Conservation (phyloP, 2,329 filamentous ascomycete species). For the Cladophialophora bantiana region DNA sequence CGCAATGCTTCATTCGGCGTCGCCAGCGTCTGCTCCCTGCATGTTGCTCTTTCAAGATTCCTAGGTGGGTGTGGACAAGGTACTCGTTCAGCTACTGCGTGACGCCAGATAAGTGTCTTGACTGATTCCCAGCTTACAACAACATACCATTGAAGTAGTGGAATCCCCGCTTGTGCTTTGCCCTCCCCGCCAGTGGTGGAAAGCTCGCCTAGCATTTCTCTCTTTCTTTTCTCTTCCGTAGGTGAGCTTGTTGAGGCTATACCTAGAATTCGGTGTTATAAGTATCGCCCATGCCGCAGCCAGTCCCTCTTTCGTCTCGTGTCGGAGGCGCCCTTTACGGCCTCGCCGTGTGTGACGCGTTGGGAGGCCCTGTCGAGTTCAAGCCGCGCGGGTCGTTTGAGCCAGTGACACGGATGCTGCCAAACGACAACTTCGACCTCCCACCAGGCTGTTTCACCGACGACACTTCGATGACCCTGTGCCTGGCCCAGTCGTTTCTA, state of each 20-base stretch:
- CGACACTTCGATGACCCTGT: constrained; percentile 55
- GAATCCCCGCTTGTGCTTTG: no score
- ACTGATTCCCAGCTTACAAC: no score
- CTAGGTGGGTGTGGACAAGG: no score
- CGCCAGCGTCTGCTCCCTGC: background rate
- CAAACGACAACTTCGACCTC: constrained; percentile 47
- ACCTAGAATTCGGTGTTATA: background rate
- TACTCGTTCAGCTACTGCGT: no score
- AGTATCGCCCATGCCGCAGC: constrained; percentile 6
- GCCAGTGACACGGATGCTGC: constrained; percentile 45
- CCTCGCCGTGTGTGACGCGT: constrained; percentile 52
- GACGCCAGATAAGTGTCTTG: no score
- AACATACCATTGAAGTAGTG: no score
- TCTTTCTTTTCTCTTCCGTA: background rate
- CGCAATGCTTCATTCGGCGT: background rate
- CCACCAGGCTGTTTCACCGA: constrained; percentile 54
- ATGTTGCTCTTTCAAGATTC: no score
- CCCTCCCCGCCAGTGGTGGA: no score
- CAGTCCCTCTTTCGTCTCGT: constrained; percentile 32
- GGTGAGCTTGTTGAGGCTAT: background rate
- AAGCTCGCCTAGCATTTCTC: no score
- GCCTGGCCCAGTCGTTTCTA: constrained; percentile 50
- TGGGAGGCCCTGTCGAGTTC: constrained; percentile 55
- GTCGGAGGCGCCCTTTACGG: constrained; percentile 49
- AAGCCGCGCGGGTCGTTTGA: constrained; percentile 46